Conservation (phyloP, 2,329 filamentous ascomycete genomes). For the Coniochaeta sp. region DNA sequence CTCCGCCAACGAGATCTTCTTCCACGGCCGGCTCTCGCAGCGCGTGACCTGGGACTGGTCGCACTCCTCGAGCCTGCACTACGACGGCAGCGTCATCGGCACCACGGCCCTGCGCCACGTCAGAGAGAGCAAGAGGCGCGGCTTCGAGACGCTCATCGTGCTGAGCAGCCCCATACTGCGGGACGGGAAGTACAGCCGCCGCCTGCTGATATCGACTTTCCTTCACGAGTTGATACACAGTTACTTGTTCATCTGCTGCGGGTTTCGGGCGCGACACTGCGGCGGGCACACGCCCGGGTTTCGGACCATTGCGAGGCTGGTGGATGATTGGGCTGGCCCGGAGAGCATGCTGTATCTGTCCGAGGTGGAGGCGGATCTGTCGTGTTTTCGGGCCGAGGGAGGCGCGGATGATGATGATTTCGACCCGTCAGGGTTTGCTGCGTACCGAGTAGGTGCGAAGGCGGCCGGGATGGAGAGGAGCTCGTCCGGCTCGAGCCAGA, state of each 20-base stretch:
- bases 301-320: constrained; percentile 48
- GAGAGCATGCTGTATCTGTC: constrained; percentile 43
- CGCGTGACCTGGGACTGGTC: constrained; percentile 59
- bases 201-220: constrained; percentile 57
- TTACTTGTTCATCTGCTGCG: constrained; percentile 57
- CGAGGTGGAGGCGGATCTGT: constrained; percentile 56
- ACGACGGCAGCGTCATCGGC: constrained; percentile 50
- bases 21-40: constrained; percentile 46
- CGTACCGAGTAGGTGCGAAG: background rate
- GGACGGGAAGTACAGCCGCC: constrained; percentile 47
- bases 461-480: background rate
- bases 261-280: constrained; percentile 45
- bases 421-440: background rate
- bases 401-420: background rate
- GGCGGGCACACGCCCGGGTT: constrained; percentile 58
- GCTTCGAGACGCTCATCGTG: constrained; percentile 57
- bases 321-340: constrained; percentile 54
- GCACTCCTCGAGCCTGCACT: constrained; percentile 38
- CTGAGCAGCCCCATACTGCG: constrained; percentile 53
- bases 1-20: constrained; percentile 57
- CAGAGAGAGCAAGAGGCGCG: constrained; percentile 33
- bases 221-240: constrained; percentile 62
- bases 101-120: constrained; percentile 52
- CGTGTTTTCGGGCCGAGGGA: constrained; percentile 35
- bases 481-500: background rate